Base-by-base conservation (phyloP, 2,329 filamentous ascomycete species). In the Diaporthe longicolla region DNA sequence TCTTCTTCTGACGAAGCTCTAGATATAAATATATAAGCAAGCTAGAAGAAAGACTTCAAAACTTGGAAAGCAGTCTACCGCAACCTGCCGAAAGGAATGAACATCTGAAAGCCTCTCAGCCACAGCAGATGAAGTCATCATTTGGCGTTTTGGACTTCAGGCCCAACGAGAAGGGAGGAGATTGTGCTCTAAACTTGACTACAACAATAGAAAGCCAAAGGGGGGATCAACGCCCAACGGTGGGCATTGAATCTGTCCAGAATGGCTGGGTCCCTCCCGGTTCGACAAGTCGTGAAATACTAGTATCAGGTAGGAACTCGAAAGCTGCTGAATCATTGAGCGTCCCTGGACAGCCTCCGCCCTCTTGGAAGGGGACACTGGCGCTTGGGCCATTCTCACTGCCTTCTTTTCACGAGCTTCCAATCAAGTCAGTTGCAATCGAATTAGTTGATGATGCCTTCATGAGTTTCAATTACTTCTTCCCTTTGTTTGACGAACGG, bases 381-480 rank as follows among this genome's bases (percentile, higher is more conserved):
- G 68, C 32, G 21, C 32, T 71, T 19, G 68, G 68, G 8, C 68
- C 65, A 55, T 69, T 69, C 52, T 69, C 65, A 8, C 29, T 69
- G 19, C 65, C 65, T 19, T 69, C 65, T 37, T 24, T 55, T 29
- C 65, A 69, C 4, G 65, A 69, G 29, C 52, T 69, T 26, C 52
- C 68, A 32, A 32, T 50, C n/a, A 45, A 71, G 40, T 10, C 35
- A 32, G 15, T 61, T 10, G 68, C 59, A 10, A 40, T 63, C 40
- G 59, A 63, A 48, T 6, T 63, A 29, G 59, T 63, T 10, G 10
- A 45, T 1, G 59, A 63, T 4, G 11, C 59, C 3, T 63, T 63
- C 15, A 29, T 10, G 17, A 63, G 40, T 21, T 63, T 63, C 24
- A 63, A 45, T n/a, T 5, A 9, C 40, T 63, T 29, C 19, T 63